These are phyloP conservation scores for Miamiensis avidus DNA, from an alignment of 169 alveolate species.

Conservation along the genomic window DNA sequence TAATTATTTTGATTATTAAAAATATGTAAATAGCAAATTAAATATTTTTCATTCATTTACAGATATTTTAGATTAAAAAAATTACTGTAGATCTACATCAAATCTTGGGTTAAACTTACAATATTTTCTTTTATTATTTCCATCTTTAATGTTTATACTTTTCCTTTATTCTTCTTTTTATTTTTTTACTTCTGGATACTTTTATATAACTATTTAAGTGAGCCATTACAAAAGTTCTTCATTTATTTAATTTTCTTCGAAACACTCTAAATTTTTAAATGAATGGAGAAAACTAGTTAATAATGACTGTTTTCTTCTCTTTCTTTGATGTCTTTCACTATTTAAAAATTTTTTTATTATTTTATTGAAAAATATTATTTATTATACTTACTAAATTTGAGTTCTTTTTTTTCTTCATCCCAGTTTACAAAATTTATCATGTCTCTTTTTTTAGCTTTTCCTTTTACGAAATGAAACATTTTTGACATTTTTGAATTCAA, in stretches of 20 bases:
- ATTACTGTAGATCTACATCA: background rate
- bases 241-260: background rate
- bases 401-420: slow-evolving; percentile 18
- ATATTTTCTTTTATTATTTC: background rate
- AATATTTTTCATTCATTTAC: too few species aligned
- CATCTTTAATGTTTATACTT: background rate
- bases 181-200: background rate
- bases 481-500: slow-evolving; percentile 5
- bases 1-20: too few species aligned
- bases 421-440: slow-evolving; percentile 18
- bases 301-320: background rate
- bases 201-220: too few species aligned
- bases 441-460: slow-evolving; percentile 25
- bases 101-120: background rate
- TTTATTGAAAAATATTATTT: too few species aligned
- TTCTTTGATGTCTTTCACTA: background rate
- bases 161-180: background rate
- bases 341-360: too few species aligned
- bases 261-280: background rate
- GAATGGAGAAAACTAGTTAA: background rate
- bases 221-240: background rate
- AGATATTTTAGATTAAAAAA: too few species aligned
- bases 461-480: slow-evolving; percentile 10
- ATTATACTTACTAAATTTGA: slow-evolving; percentile 9
- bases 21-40: too few species aligned